phyloP scores from a whole-genome alignment of 139 green algal genomes.

The Chlorella sorokiniana region DNA sequence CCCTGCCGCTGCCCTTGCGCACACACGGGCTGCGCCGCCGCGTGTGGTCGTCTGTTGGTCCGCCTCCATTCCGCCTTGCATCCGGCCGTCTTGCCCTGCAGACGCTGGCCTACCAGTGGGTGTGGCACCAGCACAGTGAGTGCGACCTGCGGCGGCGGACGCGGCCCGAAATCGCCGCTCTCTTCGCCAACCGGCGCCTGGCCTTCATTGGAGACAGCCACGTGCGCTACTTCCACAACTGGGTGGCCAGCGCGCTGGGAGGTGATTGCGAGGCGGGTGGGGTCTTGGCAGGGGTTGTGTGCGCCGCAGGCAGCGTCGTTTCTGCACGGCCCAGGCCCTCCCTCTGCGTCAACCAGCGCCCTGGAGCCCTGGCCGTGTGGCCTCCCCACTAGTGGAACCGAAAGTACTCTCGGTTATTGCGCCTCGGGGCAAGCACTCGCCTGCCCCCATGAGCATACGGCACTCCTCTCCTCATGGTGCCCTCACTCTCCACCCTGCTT shows the following conservation, averaged over 20 bases:
- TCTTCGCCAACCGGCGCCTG: neutral
- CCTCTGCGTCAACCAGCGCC: neutral
- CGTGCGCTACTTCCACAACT: conserved; percentile 9
- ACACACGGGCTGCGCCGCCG: too few species aligned
- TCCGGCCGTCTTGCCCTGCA: neutral
- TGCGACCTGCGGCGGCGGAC: neutral
- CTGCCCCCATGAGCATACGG: too few species aligned
- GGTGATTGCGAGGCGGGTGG: neutral
- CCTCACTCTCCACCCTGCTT: too few species aligned
- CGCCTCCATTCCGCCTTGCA: neutral
- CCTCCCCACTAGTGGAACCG: too few species aligned
- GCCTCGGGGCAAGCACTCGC: too few species aligned
- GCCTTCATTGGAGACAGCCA: neutral
- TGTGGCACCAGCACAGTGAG: neutral
- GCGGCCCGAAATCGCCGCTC: neutral
- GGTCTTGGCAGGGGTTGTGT: neutral
- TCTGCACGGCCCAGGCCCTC: neutral
- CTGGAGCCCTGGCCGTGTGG: neutral
- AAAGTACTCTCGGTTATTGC: too few species aligned
- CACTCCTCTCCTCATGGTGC: too few species aligned
- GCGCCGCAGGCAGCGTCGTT: too few species aligned
- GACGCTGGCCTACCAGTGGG: conserved; percentile 1
- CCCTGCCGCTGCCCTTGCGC: neutral
- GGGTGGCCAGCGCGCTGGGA: neutral
- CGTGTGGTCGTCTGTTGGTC: too few species aligned